Evolutionary conservation across 192 early-diverging fungal species (phyloP).

Genomic region (Diversispora eburnea): DNA sequence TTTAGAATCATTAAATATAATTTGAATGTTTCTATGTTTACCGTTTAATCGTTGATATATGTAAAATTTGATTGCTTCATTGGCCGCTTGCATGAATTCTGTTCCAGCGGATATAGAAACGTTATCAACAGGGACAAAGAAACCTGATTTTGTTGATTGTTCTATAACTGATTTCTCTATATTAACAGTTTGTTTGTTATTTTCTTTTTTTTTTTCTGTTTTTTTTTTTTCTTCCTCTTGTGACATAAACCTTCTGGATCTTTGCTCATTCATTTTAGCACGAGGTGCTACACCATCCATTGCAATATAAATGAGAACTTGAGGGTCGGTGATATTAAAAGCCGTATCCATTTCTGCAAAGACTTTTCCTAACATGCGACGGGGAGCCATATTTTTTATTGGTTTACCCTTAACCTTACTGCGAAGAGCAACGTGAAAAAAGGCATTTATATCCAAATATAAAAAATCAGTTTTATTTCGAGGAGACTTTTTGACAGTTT

Average conservation of each 20-base stretch:
- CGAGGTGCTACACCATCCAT: conserved; percentile 32
- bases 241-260: conserved; percentile 4
- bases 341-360: conserved; percentile 25
- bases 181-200: not conserved
- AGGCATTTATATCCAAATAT: conserved; percentile 29
- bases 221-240: not conserved
- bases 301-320: conserved; percentile 23
- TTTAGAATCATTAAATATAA: conserved; percentile 25
- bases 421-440: conserved; percentile 9
- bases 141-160: not conserved
- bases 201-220: not conserved
- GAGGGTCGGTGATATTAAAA: conserved; percentile 2
- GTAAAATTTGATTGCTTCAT: conserved; percentile 24
- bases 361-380: conserved; percentile 17
- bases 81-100: conserved; percentile 22
- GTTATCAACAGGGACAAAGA: conserved; percentile 22
- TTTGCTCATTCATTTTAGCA: conserved; percentile 29
- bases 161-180: not conserved
- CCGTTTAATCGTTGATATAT: conserved; percentile 27
- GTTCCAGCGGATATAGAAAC: conserved; percentile 22
- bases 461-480: conserved; percentile 17
- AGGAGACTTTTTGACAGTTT: not conserved
- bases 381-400: not conserved
- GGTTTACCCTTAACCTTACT: not conserved
- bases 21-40: conserved; percentile 5